phyloP scores from a whole-genome alignment of 2,329 filamentous ascomycete genomes.

The Aspergillus arachidicola region DNA sequence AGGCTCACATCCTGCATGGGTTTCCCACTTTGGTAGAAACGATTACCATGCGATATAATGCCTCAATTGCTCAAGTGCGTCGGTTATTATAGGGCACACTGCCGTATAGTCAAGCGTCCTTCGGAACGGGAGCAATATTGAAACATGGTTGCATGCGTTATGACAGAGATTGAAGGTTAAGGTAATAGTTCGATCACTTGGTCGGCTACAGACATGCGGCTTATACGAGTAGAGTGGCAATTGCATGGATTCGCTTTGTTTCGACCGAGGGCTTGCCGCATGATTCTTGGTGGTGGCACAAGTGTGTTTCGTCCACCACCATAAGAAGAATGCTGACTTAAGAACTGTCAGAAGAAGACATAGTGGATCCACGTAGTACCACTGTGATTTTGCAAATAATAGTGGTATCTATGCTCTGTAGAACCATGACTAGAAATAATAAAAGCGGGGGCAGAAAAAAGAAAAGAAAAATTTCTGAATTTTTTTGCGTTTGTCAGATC shows the following conservation, averaged over 20 bases:
- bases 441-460: neutral
- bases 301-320: slow-evolving; percentile 1
- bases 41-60: slow-evolving; percentile 3
- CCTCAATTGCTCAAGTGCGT: slow-evolving; percentile 5
- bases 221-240: neutral
- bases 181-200: neutral
- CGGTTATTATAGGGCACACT: neutral
- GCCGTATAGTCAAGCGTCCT: neutral
- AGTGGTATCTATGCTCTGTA: neutral
- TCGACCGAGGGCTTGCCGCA: neutral
- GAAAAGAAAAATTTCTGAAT: neutral
- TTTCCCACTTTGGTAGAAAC: slow-evolving; percentile 3
- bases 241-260: neutral
- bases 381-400: neutral
- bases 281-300: neutral
- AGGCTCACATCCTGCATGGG: slow-evolving; percentile 2
- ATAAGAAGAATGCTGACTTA: slow-evolving; percentile 2
- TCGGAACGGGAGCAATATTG: neutral
- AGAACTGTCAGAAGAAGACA: neutral
- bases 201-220: neutral
- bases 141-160: neutral
- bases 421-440: neutral
- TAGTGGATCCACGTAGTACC: slow-evolving; percentile 2
- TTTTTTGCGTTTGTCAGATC: neutral
- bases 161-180: neutral